Evolutionary conservation across 1,284 basidiomycete species (phyloP).

Genomic region (Taiwanofungus camphoratus): DNA sequence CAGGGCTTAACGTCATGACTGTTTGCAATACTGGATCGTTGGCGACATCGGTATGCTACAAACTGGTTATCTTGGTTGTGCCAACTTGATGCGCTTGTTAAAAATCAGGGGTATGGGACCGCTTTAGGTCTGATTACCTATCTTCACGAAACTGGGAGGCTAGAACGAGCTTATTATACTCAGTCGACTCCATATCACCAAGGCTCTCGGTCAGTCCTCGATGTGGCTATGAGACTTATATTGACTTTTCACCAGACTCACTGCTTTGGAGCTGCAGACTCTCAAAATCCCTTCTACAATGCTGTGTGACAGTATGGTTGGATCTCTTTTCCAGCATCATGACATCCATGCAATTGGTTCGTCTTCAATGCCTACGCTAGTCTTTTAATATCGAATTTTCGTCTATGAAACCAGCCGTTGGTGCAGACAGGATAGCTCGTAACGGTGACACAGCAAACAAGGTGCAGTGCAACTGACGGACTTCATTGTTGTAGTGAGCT

Average conservation of each 20-base stretch:
- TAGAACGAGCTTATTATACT: slow-evolving; percentile 82
- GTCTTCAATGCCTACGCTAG: slow-evolving; percentile 21
- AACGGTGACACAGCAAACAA: slow-evolving; percentile 97
- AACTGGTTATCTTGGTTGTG: background rate
- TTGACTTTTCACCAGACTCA: slow-evolving; percentile 48
- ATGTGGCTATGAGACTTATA: slow-evolving; percentile 28
- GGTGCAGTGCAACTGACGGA: slow-evolving; percentile 30
- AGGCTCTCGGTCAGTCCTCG: slow-evolving; percentile 69
- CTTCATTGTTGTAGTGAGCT: background rate
- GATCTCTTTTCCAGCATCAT: slow-evolving; percentile 84
- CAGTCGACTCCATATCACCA: slow-evolving; percentile 94
- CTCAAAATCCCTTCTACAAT: slow-evolving; percentile 82
- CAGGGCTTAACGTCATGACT: slow-evolving; percentile 73
- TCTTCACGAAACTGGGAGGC: slow-evolving; percentile 69
- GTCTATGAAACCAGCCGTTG: slow-evolving; percentile 48
- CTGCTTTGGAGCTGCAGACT: slow-evolving; percentile 80
- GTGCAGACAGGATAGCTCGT: slow-evolving; percentile 79
- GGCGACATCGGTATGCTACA: slow-evolving; percentile 73
- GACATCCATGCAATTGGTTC: slow-evolving; percentile 81
- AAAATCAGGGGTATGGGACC: slow-evolving; percentile 80
- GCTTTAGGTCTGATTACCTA: slow-evolving; percentile 91
- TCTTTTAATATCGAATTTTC: slow-evolving; percentile 2
- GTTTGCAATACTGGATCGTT: slow-evolving; percentile 96
- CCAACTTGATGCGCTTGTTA: slow-evolving; percentile 1
- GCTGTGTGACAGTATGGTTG: slow-evolving; percentile 94